Conservation (phyloP, 2,329 filamentous ascomycete species). For the Xylaria sp. region DNA sequence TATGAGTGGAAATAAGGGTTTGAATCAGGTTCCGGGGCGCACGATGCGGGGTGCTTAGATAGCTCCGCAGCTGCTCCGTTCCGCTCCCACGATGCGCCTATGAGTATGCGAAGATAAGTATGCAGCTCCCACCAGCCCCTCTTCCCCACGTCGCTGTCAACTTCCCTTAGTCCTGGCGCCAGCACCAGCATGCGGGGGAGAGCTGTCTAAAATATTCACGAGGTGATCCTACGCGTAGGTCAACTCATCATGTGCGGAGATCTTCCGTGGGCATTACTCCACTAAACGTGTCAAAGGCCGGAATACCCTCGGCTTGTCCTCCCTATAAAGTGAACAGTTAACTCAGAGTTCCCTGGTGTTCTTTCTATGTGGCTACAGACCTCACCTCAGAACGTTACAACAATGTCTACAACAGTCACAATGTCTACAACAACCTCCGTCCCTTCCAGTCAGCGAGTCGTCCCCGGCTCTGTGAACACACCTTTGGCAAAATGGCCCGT, state of each 20-base stretch:
- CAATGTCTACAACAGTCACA: slow-evolving; percentile 7
- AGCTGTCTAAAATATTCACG: neutral
- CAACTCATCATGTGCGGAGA: neutral
- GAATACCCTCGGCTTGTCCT: neutral
- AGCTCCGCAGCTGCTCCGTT: neutral
- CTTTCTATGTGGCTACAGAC: neutral
- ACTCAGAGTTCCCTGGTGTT: neutral
- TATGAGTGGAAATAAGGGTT: slow-evolving; percentile 2
- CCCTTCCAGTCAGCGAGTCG: slow-evolving; percentile 35
- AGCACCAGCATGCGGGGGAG: neutral
- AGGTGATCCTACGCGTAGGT: neutral
- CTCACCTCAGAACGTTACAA: neutral
- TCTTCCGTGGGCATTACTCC: neutral
- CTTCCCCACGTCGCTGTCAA: neutral
- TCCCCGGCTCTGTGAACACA: slow-evolving; percentile 42
- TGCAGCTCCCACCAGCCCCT: neutral
- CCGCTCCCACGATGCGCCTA: neutral
- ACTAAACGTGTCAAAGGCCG: neutral
- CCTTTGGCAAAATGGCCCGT: slow-evolving; percentile 46
- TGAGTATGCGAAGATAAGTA: neutral
- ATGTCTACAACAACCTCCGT: slow-evolving; percentile 11
- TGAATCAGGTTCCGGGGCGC: neutral
- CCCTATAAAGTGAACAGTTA: neutral
- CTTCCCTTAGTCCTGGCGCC: neutral
- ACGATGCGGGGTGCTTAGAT: slow-evolving; percentile 17